phyloP scores from a whole-genome alignment of 768 basidiomycete genomes.

The Lentinula aciculospora region DNA sequence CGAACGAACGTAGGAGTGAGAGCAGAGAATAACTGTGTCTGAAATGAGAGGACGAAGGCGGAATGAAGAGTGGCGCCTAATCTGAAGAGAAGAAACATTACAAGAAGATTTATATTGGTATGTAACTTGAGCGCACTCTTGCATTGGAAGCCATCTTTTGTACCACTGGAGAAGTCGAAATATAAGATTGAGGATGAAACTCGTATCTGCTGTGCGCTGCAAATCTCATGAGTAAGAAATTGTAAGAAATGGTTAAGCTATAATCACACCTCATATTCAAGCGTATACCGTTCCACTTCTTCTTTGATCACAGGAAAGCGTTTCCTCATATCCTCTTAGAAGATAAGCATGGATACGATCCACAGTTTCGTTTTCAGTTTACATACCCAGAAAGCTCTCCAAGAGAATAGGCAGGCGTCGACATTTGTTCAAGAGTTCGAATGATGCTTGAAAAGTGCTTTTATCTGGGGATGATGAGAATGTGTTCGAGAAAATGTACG shows the following conservation, averaged over 20 bases:
- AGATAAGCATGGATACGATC: neutral
- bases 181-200: slow-evolving; percentile 48
- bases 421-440: slow-evolving; percentile 51
- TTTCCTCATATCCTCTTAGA: slow-evolving; percentile 59
- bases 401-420: slow-evolving; percentile 58
- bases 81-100: slow-evolving; percentile 26
- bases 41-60: slow-evolving; percentile 64
- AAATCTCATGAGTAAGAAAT: neutral
- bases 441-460: slow-evolving; percentile 45
- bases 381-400: slow-evolving; percentile 68
- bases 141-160: slow-evolving; percentile 63
- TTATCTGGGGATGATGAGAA: slow-evolving; percentile 30
- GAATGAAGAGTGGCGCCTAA: slow-evolving; percentile 54
- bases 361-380: neutral
- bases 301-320: slow-evolving; percentile 50
- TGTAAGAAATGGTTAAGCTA: neutral
- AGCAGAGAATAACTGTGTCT: slow-evolving; percentile 67
- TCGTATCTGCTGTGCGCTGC: slow-evolving; percentile 42
- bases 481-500: slow-evolving; percentile 7
- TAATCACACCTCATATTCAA: slow-evolving; percentile 51
- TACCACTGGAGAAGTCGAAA: slow-evolving; percentile 67
- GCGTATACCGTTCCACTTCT: slow-evolving; percentile 58
- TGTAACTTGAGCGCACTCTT: slow-evolving; percentile 42
- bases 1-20: slow-evolving; percentile 63
- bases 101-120: slow-evolving; percentile 3